These are phyloP conservation scores for Santalum album DNA, from an alignment of 164 flowering plant genomes.

Conservation along the genomic window DNA sequence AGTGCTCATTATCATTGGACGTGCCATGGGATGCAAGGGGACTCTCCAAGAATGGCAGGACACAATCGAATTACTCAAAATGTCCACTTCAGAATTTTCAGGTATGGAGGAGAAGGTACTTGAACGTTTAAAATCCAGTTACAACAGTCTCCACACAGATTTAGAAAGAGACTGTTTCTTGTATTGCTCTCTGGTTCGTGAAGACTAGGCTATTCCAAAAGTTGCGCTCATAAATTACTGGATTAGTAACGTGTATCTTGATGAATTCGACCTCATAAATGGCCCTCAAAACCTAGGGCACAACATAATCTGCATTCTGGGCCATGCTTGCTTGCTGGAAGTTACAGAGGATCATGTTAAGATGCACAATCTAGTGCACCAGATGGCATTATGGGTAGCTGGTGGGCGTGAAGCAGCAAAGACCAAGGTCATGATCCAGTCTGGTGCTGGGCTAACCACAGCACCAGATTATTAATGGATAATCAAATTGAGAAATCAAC, in stretches of 20 bases:
- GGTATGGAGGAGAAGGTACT: slow-evolving; percentile 7
- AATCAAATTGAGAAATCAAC: slow-evolving; percentile 2
- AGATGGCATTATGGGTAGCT: not conserved
- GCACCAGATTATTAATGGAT: slow-evolving; percentile 6
- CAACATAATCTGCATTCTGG: slow-evolving; percentile 5
- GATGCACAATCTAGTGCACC: not conserved
- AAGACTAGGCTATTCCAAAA: slow-evolving; percentile 1
- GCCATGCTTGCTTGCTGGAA: not conserved
- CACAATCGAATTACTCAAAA: not conserved
- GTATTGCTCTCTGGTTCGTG: slow-evolving; percentile 9
- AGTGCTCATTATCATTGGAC: not conserved
- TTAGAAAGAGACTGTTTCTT: not conserved
- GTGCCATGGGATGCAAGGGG: not conserved
- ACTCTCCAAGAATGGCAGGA: not conserved
- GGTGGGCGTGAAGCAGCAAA: not conserved
- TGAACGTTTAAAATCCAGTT: slow-evolving; percentile 8
- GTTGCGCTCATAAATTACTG: slow-evolving; percentile 1
- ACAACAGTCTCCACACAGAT: not conserved
- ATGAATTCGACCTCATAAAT: not conserved
- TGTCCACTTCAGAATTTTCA: slow-evolving; percentile 4
- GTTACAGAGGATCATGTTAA: not conserved
- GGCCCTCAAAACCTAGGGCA: not conserved
- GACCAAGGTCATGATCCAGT: slow-evolving; percentile 5
- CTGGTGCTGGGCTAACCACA: not conserved
- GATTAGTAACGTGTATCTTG: slow-evolving; percentile 1